These are phyloP conservation scores for Leishmania amazonensis DNA, from an alignment of 208 protist genomes.

Conservation along the genomic window DNA sequence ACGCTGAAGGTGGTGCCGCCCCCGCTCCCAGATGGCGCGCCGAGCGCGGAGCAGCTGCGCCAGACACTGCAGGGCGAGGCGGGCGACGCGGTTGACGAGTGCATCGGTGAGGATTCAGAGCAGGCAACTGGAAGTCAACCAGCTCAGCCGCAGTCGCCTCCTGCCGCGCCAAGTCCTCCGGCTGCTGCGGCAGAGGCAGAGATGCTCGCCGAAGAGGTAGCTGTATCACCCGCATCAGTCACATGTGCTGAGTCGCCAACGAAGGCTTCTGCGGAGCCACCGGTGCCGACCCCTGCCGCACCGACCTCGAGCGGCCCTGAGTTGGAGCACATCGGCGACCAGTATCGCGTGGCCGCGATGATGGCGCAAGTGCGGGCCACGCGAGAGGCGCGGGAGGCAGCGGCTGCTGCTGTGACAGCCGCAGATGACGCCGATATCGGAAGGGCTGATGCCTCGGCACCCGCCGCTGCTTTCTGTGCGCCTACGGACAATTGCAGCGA, in stretches of 20 bases:
- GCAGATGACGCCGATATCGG: constrained; percentile 8
- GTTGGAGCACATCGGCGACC: constrained; percentile 30
- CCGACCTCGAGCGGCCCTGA: constrained; percentile 5
- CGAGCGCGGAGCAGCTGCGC: constrained; percentile 48
- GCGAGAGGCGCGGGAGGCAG: constrained; percentile 40
- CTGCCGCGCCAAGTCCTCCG: neutral
- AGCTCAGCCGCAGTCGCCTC: neutral
- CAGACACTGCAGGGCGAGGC: constrained; percentile 15
- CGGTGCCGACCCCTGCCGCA: neutral
- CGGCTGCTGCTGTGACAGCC: constrained; percentile 18
- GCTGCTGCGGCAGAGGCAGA: neutral
- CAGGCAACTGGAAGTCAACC: neutral
- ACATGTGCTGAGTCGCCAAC: neutral
- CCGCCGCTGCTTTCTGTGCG: neutral
- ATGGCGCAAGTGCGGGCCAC: constrained; percentile 62
- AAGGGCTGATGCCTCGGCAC: neutral
- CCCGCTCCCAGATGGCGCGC: constrained; percentile 30
- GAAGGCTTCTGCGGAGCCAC: neutral
- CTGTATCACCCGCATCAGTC: neutral
- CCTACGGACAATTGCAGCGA: neutral
- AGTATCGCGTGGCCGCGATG: constrained; percentile 34
- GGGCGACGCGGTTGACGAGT: neutral
- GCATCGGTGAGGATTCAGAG: neutral
- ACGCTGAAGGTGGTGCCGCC: constrained; percentile 78
- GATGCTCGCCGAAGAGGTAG: neutral